These are phyloP conservation scores for Fragilaria crotonensis DNA, from an alignment of 108 stramenopile species.

Conservation along the genomic window DNA sequence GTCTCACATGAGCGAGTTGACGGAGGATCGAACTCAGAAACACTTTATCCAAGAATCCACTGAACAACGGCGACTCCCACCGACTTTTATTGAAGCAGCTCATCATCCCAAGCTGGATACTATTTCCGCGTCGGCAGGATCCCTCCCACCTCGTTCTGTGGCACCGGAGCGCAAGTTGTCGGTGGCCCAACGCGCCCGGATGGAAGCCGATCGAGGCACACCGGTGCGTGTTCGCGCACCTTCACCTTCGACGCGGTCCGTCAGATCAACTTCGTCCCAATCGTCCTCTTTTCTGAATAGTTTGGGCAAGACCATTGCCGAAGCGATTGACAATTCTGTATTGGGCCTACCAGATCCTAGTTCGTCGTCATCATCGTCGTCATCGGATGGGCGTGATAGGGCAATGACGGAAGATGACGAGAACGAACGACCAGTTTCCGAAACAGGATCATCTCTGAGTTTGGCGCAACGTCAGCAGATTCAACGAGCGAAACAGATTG, in stretches of 20 bases:
- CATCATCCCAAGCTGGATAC: constrained; percentile 8
- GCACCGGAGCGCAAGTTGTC: constrained; percentile 25
- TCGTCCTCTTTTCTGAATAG: constrained; percentile 2
- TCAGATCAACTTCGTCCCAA: constrained; percentile 12
- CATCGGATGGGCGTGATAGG: background rate
- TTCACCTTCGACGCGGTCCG: no score
- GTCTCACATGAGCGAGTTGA: constrained; percentile 72
- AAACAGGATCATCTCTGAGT: background rate
- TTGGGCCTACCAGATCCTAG: constrained; percentile 15
- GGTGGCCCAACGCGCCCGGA: constrained; percentile 61
- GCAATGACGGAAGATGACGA: background rate
- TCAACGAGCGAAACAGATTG: constrained; percentile 60
- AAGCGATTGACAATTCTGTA: constrained; percentile 34
- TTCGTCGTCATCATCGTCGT: background rate
- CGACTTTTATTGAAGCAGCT: background rate
- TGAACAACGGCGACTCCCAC: constrained; percentile 3
- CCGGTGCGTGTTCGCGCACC: constrained; percentile 30
- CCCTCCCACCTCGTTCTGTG: background rate
- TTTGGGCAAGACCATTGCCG: constrained; percentile 24
- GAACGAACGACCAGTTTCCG: background rate
- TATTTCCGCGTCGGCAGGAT: background rate
- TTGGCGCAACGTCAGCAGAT: constrained; percentile 61
- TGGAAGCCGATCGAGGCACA: constrained; percentile 58
- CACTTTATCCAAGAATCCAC: constrained; percentile 54
- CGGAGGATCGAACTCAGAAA: constrained; percentile 76